A percentile compares a stretch with the other conserved stretches of the same genome.
phyloP scores from a whole-genome alignment of 495 filamentous ascomycete genomes.

The Filosporella fistucella region DNA sequence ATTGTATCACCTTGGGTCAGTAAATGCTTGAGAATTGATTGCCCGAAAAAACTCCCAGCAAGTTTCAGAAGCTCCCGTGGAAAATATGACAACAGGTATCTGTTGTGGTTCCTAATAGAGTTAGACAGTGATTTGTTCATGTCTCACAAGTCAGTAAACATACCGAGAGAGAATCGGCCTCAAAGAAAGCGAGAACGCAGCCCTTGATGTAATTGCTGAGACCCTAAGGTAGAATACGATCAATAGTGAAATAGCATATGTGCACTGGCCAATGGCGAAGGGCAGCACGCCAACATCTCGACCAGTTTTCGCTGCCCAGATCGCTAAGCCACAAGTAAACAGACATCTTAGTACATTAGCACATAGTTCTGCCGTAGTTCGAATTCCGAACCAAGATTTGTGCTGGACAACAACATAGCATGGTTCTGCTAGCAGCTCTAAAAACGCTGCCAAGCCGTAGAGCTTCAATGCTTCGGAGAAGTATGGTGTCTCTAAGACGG shows the following conservation, averaged over 20 bases:
- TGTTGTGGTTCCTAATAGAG: slow-evolving; percentile 2
- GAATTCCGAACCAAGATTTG: slow-evolving; percentile 69
- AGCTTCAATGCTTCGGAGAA: slow-evolving; percentile 58
- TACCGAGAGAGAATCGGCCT: slow-evolving; percentile 23
- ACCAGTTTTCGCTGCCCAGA: slow-evolving; percentile 46
- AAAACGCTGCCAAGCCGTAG: slow-evolving; percentile 68
- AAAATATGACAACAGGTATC: slow-evolving; percentile 59
- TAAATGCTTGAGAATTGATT: slow-evolving; percentile 83
- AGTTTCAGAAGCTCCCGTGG: slow-evolving; percentile 62
- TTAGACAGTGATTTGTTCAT: no score
- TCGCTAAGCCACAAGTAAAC: slow-evolving; percentile 59
- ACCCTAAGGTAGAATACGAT: slow-evolving; percentile 59
- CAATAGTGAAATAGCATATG: slow-evolving; percentile 64
- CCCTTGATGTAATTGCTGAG: slow-evolving; percentile 31
- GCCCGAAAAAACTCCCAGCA: slow-evolving; percentile 74
- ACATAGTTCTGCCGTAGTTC: slow-evolving; percentile 72
- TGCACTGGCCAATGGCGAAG: slow-evolving; percentile 84
- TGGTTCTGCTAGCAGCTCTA: slow-evolving; percentile 82
- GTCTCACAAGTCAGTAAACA: no score
- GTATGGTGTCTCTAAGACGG: slow-evolving; percentile 49
- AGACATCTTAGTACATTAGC: slow-evolving; percentile 75
- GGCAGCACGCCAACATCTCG: slow-evolving; percentile 69
- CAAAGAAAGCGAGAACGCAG: slow-evolving; percentile 52
- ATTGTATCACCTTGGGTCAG: slow-evolving; percentile 93
- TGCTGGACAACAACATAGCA: slow-evolving; percentile 80